Conservation (phyloP, 345 rosid species). For the Eucalyptus sp. region DNA sequence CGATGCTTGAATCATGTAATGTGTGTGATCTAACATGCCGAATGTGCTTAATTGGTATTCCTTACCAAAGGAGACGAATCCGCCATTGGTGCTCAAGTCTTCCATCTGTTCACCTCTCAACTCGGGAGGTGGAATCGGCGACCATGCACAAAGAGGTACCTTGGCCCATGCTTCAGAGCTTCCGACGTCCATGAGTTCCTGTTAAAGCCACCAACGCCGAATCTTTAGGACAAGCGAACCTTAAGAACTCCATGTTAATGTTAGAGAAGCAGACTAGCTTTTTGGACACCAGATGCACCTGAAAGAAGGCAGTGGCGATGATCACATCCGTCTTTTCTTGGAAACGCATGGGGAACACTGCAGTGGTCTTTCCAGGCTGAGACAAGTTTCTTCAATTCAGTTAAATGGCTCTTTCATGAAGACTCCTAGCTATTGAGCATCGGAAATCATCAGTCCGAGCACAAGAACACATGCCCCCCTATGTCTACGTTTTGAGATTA, state of each 20-base stretch:
- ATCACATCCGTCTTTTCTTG: conserved; percentile 69
- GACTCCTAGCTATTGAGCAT: neutral
- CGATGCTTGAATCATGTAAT: neutral
- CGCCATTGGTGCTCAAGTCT: conserved; percentile 77
- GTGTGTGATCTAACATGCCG: neutral
- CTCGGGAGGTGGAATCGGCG: conserved; percentile 83
- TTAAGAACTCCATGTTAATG: neutral
- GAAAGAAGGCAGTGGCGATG: conserved; percentile 75
- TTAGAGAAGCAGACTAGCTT: neutral
- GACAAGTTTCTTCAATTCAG: neutral
- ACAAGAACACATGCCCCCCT: neutral
- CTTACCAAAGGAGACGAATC: conserved; percentile 78
- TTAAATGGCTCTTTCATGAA: neutral
- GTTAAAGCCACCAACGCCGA: neutral
- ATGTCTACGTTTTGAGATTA: neutral
- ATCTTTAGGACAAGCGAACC: neutral
- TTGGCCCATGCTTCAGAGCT: conserved; percentile 55
- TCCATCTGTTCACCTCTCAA: conserved; percentile 68
- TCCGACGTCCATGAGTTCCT: conserved; percentile 80
- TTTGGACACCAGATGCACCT: conserved; percentile 23
- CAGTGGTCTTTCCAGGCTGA: conserved; percentile 50
- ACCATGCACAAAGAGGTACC: conserved; percentile 79
- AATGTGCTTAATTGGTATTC: neutral
- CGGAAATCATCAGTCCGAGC: neutral
- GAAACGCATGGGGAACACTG: conserved; percentile 84